phyloP scores from a whole-genome alignment of 768 basidiomycete species.

The Lactarius akahatsu region DNA sequence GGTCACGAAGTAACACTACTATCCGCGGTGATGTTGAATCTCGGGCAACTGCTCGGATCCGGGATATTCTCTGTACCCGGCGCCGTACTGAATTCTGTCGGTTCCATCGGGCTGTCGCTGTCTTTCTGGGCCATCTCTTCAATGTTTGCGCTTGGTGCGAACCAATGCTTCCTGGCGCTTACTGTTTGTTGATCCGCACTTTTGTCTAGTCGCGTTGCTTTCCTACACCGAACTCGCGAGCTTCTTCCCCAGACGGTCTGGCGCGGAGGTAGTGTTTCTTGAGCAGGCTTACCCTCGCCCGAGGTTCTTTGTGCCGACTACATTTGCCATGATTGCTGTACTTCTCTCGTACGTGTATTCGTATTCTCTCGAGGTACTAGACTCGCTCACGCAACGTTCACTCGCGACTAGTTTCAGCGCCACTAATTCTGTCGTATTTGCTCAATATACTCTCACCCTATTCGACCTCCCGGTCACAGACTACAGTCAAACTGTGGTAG shows the following conservation, averaged over 20 bases:
- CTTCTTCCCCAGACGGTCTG: conserved; percentile 50
- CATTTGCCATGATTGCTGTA: conserved; percentile 41
- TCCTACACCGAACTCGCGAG: conserved; percentile 45
- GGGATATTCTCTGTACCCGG: conserved; percentile 37
- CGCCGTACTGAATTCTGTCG: conserved; percentile 32
- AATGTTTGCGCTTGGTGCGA: conserved; percentile 30
- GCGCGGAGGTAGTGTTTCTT: conserved; percentile 50
- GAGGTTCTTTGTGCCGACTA: conserved; percentile 43
- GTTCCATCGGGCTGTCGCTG: conserved; percentile 34
- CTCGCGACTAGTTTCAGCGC: conserved; percentile 27
- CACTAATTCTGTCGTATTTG: conserved; percentile 33
- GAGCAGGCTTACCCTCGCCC: conserved; percentile 46
- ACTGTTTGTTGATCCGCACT: not conserved
- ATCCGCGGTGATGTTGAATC: conserved; percentile 31
- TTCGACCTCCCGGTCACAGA: conserved; percentile 30
- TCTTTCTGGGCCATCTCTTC: conserved; percentile 35
- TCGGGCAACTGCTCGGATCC: conserved; percentile 31
- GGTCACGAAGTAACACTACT: conserved; percentile 31
- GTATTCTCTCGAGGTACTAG: not conserved
- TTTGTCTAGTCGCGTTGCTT: conserved; percentile 17
- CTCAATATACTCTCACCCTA: conserved; percentile 32
- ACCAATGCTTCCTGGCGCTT: conserved; percentile 28
- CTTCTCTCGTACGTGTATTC: conserved; percentile 33
- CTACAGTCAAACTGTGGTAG: conserved; percentile 29
- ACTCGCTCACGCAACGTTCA: not conserved